Percentiles rank a stretch among this genome's conserved stretches.
Conservation (phyloP, 176 grass and related monocot genomes). For the Hordeum vulgare region DNA sequence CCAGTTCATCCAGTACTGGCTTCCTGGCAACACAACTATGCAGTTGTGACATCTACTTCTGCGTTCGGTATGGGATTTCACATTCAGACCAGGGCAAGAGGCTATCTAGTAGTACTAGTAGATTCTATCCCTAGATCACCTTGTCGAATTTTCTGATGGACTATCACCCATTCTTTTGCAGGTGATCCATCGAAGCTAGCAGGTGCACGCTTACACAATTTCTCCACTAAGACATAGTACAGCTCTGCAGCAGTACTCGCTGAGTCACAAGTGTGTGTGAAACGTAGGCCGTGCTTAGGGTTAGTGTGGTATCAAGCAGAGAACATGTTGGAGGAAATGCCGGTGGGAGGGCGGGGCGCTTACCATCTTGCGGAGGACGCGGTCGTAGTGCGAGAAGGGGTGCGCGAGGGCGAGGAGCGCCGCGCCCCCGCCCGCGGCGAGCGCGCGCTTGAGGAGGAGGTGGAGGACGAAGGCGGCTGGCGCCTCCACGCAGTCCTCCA, state of each 20-base stretch:
- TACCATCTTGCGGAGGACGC: conserved; percentile 60
- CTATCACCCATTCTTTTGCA: not conserved
- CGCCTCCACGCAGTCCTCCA: conserved; percentile 67
- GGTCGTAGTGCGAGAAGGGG: conserved; percentile 61
- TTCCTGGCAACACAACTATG: not conserved
- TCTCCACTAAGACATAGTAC: not conserved
- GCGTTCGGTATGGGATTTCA: not conserved
- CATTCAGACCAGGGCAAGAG: not conserved
- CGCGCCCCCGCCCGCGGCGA: not conserved
- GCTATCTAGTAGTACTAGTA: not conserved
- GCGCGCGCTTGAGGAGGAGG: conserved; percentile 50
- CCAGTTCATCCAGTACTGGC: not conserved
- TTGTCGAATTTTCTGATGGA: not conserved
- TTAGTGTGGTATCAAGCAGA: not conserved
- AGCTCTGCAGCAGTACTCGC: not conserved
- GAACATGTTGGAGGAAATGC: conserved; percentile 7
- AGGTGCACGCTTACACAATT: not conserved
- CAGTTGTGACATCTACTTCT: too few species aligned
- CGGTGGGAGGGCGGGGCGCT: not conserved
- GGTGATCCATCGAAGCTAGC: not conserved
- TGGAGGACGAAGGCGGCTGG: conserved; percentile 60
- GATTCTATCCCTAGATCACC: not conserved
- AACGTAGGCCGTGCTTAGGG: not conserved
- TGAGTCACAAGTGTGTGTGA: not conserved
- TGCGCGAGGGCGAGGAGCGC: conserved; percentile 43